These are phyloP conservation scores for Diplodia sapinea DNA, from an alignment of 2,329 filamentous ascomycete species.

Conservation along the genomic window DNA sequence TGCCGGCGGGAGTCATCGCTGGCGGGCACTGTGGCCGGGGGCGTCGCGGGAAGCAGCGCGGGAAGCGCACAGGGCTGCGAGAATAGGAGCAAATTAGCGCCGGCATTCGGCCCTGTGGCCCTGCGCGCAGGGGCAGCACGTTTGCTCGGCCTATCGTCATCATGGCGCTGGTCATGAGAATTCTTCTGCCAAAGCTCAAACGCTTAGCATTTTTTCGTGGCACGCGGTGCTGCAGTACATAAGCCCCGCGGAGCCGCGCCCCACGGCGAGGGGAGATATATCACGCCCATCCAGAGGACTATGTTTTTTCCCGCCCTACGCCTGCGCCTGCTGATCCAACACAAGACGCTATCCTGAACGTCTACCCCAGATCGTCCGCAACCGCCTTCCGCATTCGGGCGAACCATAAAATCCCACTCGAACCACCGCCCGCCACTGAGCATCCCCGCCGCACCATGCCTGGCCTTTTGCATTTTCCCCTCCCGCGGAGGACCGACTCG, in stretches of 20 bases:
- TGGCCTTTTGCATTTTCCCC: conserved; percentile 31
- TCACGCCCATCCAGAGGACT: conserved; percentile 11
- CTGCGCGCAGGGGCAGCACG: conserved; percentile 18
- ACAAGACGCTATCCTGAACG: conserved; percentile 29
- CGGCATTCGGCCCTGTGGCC: conserved; percentile 25
- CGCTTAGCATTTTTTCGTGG: conserved; percentile 21
- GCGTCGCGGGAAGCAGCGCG: conserved; percentile 23
- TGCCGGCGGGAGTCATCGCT: conserved; percentile 22
- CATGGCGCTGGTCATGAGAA: conserved; percentile 29
- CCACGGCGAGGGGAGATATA: neutral
- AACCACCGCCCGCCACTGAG: neutral
- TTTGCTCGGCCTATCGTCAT: conserved; percentile 23
- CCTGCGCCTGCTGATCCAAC: conserved; percentile 27
- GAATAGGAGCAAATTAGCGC: conserved; percentile 26
- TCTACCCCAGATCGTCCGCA: conserved; percentile 24
- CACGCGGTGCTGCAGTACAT: conserved; percentile 20
- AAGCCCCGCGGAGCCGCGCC: conserved; percentile 28
- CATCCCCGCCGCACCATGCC: conserved; percentile 11
- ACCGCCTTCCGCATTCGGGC: conserved; percentile 22
- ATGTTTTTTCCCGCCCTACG: conserved; percentile 26
- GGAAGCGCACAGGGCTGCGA: conserved; percentile 24
- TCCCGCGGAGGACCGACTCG: conserved; percentile 22
- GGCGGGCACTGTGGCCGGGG: conserved; percentile 12
- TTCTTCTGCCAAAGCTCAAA: conserved; percentile 17
- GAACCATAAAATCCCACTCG: no score